Percentiles rank a stretch among this genome's conserved stretches.
Evolutionary conservation across 768 basidiomycete genomes (phyloP).

Genomic region (Psilocybe azurescens): DNA sequence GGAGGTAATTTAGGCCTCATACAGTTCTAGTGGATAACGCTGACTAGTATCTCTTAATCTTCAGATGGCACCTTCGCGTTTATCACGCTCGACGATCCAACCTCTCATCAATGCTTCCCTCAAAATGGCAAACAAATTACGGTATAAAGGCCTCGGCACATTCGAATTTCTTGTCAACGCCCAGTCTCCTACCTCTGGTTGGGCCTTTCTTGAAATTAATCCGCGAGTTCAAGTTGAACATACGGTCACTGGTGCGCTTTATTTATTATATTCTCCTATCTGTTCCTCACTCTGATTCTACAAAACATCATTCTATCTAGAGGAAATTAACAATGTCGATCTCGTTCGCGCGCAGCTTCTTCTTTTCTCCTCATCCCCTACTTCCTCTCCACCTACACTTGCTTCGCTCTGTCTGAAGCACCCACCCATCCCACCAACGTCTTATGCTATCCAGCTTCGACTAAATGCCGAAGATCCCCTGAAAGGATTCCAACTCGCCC

Average conservation of each 20-base stretch:
- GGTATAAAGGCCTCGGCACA: conserved; percentile 87
- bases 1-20: conserved; percentile 53
- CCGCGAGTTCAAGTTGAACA: conserved; percentile 95
- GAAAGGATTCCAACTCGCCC: conserved; percentile 79
- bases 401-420: conserved; percentile 72
- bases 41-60: not conserved
- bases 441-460: conserved; percentile 86
- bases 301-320: conserved; percentile 37
- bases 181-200: conserved; percentile 59
- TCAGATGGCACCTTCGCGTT: conserved; percentile 74
- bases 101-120: conserved; percentile 77
- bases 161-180: conserved; percentile 86
- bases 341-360: conserved; percentile 90
- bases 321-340: conserved; percentile 90
- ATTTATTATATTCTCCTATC: not conserved
- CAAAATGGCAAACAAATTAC: conserved; percentile 76
- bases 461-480: conserved; percentile 89
- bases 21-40: not conserved
- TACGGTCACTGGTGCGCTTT: conserved; percentile 75
- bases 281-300: not conserved
- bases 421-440: conserved; percentile 70
- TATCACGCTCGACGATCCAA: conserved; percentile 70
- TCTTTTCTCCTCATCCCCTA: conserved; percentile 73
- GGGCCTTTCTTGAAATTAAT: conserved; percentile 93
- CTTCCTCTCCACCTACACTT: conserved; percentile 67